phyloP scores from a whole-genome alignment of 2,329 filamentous ascomycete genomes.

The Chrysoporthe deuterocubensis region DNA sequence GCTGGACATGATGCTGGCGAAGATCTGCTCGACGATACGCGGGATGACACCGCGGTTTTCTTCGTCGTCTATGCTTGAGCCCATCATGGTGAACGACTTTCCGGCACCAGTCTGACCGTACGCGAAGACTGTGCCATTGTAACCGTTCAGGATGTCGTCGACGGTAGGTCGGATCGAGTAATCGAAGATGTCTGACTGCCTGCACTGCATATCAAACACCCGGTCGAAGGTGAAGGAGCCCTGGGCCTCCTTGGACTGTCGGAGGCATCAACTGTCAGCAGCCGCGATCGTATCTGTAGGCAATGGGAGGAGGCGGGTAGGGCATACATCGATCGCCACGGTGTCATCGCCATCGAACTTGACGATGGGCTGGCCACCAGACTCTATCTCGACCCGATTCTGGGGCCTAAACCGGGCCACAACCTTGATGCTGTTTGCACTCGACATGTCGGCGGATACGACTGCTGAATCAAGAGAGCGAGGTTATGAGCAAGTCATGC shows the following conservation, averaged over 20 bases:
- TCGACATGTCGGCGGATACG: conserved; percentile 53
- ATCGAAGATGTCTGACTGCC: conserved; percentile 93
- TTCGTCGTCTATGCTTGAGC: conserved; percentile 89
- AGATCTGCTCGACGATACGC: conserved; percentile 96
- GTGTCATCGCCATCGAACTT: conserved; percentile 87
- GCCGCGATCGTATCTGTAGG: neutral
- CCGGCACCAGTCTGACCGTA: conserved; percentile 98
- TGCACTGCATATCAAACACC: conserved; percentile 92
- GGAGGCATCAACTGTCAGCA: conserved; percentile 7
- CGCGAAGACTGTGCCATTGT: conserved; percentile 98
- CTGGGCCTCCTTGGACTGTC: conserved; percentile 77
- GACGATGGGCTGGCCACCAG: conserved; percentile 90
- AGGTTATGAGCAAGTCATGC: conserved; percentile 34
- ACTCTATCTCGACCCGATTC: conserved; percentile 90
- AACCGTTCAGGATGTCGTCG: conserved; percentile 97
- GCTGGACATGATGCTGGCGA: conserved; percentile 89
- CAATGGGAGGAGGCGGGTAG: neutral
- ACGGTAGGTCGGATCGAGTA: conserved; percentile 96
- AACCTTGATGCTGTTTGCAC: conserved; percentile 76
- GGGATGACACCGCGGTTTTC: conserved; percentile 92
- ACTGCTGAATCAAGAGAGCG: conserved; percentile 33
- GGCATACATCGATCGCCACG: conserved; percentile 78
- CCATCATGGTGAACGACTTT: conserved; percentile 99
- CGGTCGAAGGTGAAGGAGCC: conserved; percentile 96
- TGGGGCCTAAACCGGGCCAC: conserved; percentile 97